Percentiles rank a stretch among this genome's conserved stretches.
phyloP scores from a whole-genome alignment of 169 alveolate species.

The Eimeria sp. region DNA sequence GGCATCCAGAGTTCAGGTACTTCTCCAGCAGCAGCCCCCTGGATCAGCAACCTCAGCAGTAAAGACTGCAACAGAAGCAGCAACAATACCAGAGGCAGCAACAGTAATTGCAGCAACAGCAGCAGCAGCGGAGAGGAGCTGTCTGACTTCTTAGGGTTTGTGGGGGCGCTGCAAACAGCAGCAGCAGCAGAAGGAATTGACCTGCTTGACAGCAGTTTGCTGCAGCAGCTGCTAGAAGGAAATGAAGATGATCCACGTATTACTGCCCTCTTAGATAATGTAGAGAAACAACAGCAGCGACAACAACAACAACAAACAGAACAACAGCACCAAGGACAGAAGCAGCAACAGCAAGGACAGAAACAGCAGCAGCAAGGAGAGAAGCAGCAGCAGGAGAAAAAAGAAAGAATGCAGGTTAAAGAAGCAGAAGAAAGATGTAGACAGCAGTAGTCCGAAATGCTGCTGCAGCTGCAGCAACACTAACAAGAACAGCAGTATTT shows the following conservation, averaged over 20 bases:
- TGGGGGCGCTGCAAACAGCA: conserved; percentile 49
- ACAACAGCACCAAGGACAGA: no score
- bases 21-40: neutral
- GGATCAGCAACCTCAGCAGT: no score
- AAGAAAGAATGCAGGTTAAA: neutral
- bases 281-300: neutral
- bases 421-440: conserved; percentile 18
- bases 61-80: neutral
- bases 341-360: no score
- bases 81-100: neutral
- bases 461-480: neutral
- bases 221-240: conserved; percentile 5
- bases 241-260: conserved; percentile 17
- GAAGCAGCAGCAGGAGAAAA: neutral
- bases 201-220: neutral
- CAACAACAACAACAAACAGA: neutral
- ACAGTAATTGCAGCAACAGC: neutral
- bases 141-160: conserved; percentile 22
- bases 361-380: neutral
- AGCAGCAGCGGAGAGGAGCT: neutral
- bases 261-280: neutral
- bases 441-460: neutral
- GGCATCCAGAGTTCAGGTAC: neutral
- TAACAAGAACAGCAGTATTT: no score
- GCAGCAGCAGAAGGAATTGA: conserved; percentile 42